A percentile compares a stretch with the other conserved stretches of the same genome.
phyloP scores from a whole-genome alignment of 2,329 filamentous ascomycete genomes.

The Aspergillus nomiae region DNA sequence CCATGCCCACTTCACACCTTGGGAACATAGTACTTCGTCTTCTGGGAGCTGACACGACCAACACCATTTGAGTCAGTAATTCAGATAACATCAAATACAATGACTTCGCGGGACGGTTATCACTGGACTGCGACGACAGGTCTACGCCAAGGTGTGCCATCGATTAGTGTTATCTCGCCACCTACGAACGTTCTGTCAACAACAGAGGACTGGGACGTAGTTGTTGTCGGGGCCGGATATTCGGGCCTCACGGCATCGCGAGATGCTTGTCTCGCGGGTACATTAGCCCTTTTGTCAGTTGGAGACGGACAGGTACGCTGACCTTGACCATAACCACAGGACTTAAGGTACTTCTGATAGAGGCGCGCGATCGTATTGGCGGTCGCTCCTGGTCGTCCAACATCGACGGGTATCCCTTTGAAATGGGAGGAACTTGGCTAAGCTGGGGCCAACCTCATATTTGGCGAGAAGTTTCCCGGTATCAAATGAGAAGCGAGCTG shows the following conservation, averaged over 20 bases:
- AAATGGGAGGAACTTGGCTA: conserved; percentile 56
- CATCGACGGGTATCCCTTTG: conserved; percentile 47
- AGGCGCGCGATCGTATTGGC: conserved; percentile 53
- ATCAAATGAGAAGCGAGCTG: conserved; percentile 46
- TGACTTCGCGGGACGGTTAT: conserved; percentile 28
- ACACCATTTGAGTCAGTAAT: not conserved
- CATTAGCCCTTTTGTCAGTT: not conserved
- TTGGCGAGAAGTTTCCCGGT: conserved; percentile 51
- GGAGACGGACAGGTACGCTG: not conserved
- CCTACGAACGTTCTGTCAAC: conserved; percentile 12
- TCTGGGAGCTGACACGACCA: not conserved
- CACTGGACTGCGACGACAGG: conserved; percentile 27
- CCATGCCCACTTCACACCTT: not conserved
- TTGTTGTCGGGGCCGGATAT: conserved; percentile 38
- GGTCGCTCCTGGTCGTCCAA: conserved; percentile 52
- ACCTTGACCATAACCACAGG: conserved; percentile 22
- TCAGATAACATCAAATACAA: not conserved
- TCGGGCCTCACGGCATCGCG: conserved; percentile 34
- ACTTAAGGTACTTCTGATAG: conserved; percentile 46
- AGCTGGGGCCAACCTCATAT: conserved; percentile 49
- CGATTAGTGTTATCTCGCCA: conserved; percentile 25
- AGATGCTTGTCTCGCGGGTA: conserved; percentile 29
- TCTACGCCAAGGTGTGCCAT: conserved; percentile 23
- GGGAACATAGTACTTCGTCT: not conserved
- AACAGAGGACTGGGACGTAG: conserved; percentile 20